Conservation (phyloP, 805 yeast genomes). For the Nadsonia fulvescens region DNA sequence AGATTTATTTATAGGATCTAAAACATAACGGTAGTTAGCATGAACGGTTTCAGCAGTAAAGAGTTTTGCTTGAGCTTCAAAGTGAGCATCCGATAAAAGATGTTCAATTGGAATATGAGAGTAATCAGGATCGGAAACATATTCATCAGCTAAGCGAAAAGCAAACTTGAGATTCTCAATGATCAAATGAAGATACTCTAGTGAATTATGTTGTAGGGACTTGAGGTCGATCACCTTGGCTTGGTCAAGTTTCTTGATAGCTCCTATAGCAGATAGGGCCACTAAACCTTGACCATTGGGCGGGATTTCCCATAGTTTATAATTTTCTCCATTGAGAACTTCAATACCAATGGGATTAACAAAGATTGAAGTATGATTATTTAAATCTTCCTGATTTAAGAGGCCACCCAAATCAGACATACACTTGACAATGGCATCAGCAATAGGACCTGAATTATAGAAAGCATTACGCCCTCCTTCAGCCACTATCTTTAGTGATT, state of each 20-base stretch:
- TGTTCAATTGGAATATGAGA: constrained; percentile 21
- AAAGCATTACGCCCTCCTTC: constrained; percentile 43
- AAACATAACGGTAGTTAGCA: constrained; percentile 25
- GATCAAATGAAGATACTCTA: constrained; percentile 50
- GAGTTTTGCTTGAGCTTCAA: constrained; percentile 29
- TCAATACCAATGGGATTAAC: constrained; percentile 45
- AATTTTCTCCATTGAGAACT: constrained; percentile 20
- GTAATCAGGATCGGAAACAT: constrained; percentile 39
- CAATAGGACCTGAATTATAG: constrained; percentile 55
- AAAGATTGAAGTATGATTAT: constrained; percentile 37
- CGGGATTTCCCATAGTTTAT: constrained; percentile 61
- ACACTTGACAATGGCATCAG: constrained; percentile 41
- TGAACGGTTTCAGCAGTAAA: constrained; percentile 27
- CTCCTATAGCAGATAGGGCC: constrained; percentile 53
- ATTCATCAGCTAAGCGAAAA: constrained; percentile 59
- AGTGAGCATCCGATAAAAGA: constrained; percentile 31
- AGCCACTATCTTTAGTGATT: constrained; percentile 33
- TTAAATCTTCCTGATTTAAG: constrained; percentile 36
- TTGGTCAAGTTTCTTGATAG: constrained; percentile 36
- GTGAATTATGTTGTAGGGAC: constrained; percentile 37
- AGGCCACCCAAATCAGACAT: constrained; percentile 37
- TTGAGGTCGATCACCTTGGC: constrained; percentile 24
- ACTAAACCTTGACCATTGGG: constrained; percentile 74
- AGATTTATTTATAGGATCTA: constrained; percentile 38
- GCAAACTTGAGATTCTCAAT: constrained; percentile 56